Percentiles rank a stretch among this genome's conserved stretches.
Evolutionary conservation across 345 rosid genomes (phyloP).

Genomic region (Odontarrhena argentea): DNA sequence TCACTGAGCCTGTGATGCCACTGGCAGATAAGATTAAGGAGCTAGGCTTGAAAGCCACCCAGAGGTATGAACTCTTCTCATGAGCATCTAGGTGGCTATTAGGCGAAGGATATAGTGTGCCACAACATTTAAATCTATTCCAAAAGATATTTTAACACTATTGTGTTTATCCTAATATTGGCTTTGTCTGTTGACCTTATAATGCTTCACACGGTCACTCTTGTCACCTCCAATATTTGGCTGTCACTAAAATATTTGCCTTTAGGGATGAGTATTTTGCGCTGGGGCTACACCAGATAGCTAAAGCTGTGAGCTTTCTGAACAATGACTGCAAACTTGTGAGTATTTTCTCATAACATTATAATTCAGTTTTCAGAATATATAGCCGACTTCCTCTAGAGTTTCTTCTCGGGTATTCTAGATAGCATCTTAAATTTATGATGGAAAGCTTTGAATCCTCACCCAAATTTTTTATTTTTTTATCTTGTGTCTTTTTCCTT

Average conservation of each 20-base stretch:
- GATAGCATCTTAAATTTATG: conserved; percentile 6
- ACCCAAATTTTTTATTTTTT: neutral
- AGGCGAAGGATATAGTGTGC: conserved; percentile 1
- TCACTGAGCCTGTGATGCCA: conserved; percentile 98
- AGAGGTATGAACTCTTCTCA: conserved; percentile 56
- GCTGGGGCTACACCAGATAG: conserved; percentile 86
- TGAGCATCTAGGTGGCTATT: conserved; percentile 20
- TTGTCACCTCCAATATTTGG: neutral
- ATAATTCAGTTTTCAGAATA: conserved; percentile 16
- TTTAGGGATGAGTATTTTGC: conserved; percentile 97
- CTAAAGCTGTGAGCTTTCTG: conserved; percentile 98
- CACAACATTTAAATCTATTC: neutral
- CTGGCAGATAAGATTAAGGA: conserved; percentile 95
- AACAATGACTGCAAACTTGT: conserved; percentile 99
- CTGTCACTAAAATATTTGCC: conserved; percentile 23
- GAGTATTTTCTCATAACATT: conserved; percentile 38
- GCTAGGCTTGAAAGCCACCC: conserved; percentile 83
- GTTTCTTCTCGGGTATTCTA: conserved; percentile 17
- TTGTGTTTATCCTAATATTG: conserved; percentile 15
- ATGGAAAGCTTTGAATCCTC: neutral
- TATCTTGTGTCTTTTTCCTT: neutral
- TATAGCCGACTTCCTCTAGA: neutral
- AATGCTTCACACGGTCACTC: conserved; percentile 1
- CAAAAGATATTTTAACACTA: neutral
- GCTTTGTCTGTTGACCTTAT: conserved; percentile 3